Evolutionary conservation across 345 rosid genomes (phyloP), one percentile per base, ranked within the genome.

Genomic region (Rhodomyrtus tomentosa): DNA sequence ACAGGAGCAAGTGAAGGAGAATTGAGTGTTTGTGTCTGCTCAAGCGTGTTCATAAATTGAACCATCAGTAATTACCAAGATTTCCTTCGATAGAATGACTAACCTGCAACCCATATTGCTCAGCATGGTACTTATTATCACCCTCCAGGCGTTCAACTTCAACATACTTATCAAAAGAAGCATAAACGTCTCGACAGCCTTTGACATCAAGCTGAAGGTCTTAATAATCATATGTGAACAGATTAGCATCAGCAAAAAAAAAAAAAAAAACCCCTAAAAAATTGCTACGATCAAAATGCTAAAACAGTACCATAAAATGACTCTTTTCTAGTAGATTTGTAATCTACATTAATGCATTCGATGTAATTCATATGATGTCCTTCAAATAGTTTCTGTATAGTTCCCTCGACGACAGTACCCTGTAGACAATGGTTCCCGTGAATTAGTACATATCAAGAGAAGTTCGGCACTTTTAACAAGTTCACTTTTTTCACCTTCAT

Each of bases 401-500:
- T 96, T 73, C 99, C 99, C 89, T 96, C 99, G 81, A 96, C 98
- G 81, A 96, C 98, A 84, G 99, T 96, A 82, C 99, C 98, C 99
- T 96, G 81, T 40, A 49, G 45, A 87, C 86, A 50, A 36, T 36
- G 45, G 79, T 68, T 36, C 79, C 76, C 79, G 20, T 68, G 79
- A 36, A 68, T 68, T 9, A 32, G 45, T 36, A 68, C 25, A 36
- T 68, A 68, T 68, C 79, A 36, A 8, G 79, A 68, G 79, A 68
- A 9, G 79, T 68, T 36, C 79, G 22, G 36, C 20, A 36, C 45
- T 68, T 68, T 21, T 20, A 36, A 68, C 6, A 36, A 68, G 79
- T 68, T 76, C 62, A 58, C 54, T 83, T 79, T 12, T 32, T 48
- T 50, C 45, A 93, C 99, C 99, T 96, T 95, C 99, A 96, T 96